Evolutionary conservation across 148 eudicot species (phyloP).

Genomic region (Silene conica): DNA sequence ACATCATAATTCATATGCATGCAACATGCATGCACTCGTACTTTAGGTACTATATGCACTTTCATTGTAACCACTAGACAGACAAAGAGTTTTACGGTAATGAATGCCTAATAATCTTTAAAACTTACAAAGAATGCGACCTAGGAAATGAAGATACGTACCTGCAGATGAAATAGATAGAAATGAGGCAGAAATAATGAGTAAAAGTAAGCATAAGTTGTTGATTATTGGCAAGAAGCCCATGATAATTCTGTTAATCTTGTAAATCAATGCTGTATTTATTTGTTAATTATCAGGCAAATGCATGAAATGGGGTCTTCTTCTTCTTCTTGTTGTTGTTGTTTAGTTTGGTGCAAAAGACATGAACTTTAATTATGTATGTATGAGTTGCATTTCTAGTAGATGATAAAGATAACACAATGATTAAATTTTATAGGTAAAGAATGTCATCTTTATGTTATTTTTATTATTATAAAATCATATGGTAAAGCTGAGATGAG

Average conservation of each 20-base stretch:
- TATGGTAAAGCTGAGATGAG: conserved; percentile 32
- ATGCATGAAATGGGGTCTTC: conserved; percentile 18
- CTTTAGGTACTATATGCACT: too few relatives aligned
- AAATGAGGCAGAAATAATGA: conserved; percentile 49
- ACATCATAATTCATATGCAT: too few relatives aligned
- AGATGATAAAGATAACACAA: conserved; percentile 27
- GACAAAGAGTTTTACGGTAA: too few relatives aligned
- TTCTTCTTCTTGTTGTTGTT: conserved; percentile 24
- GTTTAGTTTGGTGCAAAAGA: conserved; percentile 20
- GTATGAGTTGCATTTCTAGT: conserved; percentile 21
- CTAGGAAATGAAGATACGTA: too few relatives aligned
- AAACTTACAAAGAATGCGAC: too few relatives aligned
- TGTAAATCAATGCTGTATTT: not conserved
- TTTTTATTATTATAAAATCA: conserved; percentile 24
- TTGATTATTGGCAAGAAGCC: conserved; percentile 30
- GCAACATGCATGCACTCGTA: too few relatives aligned
- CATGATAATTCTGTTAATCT: conserved; percentile 41
- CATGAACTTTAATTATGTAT: conserved; percentile 21
- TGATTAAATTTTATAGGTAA: conserved; percentile 19
- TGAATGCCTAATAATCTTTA: too few relatives aligned
- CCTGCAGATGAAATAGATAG: conserved; percentile 64
- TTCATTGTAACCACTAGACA: too few relatives aligned
- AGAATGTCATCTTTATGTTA: conserved; percentile 26
- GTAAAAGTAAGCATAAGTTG: conserved; percentile 41
- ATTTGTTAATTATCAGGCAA: conserved; percentile 8